Evolutionary conservation across 129 eudicot species (phyloP).

Genomic region (Ambrosia artemisiifolia): DNA sequence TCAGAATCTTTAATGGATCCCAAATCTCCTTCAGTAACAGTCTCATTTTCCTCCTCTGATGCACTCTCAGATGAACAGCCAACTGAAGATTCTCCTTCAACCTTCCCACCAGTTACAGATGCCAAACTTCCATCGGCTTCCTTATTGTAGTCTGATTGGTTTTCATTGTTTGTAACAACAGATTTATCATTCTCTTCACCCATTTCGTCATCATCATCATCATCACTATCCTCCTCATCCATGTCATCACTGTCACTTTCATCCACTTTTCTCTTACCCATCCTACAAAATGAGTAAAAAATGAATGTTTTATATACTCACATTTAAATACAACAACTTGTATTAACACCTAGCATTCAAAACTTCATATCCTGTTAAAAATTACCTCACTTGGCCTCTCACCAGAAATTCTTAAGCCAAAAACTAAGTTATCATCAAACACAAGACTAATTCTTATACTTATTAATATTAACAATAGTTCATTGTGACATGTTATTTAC

Average conservation of each 20-base stretch:
- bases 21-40: conserved; percentile 25
- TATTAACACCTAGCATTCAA: background rate
- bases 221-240: conserved; percentile 54
- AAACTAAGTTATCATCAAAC: background rate
- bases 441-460: background rate
- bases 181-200: conserved; percentile 62
- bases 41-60: conserved; percentile 68
- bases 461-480: no score
- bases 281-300: conserved; percentile 42
- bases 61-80: conserved; percentile 56
- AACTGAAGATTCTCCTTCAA: conserved; percentile 46
- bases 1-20: conserved; percentile 21
- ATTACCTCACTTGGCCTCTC: background rate
- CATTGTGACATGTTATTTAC: background rate
- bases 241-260: conserved; percentile 78
- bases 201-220: conserved; percentile 38
- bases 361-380: background rate
- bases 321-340: background rate
- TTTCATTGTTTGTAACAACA: conserved; percentile 50
- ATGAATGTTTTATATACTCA: background rate
- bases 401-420: background rate
- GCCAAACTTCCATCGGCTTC: conserved; percentile 53
- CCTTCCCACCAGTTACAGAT: conserved; percentile 48
- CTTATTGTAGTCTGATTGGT: conserved; percentile 52
- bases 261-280: conserved; percentile 80